These are phyloP conservation scores for Curvularia spicifera DNA, from an alignment of 2,329 filamentous ascomycete genomes.

Conservation along the genomic window DNA sequence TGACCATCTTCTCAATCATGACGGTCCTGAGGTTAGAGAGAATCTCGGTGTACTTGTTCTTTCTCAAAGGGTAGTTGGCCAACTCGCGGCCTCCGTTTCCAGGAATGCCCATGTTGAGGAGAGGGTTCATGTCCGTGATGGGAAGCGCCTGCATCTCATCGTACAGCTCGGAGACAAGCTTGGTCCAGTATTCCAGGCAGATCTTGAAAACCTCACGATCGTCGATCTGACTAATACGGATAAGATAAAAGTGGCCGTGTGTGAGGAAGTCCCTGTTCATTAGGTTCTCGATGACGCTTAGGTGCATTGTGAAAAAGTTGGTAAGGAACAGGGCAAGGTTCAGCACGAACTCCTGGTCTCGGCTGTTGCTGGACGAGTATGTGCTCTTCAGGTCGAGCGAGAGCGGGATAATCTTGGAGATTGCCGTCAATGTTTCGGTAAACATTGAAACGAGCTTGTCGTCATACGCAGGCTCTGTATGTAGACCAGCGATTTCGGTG, in stretches of 20 bases:
- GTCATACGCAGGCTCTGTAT: conserved; percentile 86
- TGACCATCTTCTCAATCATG: conserved; percentile 99
- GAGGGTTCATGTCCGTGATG: conserved; percentile 88
- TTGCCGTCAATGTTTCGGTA: conserved; percentile 90
- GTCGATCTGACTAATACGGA: conserved; percentile 97
- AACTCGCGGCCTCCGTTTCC: conserved; percentile 88
- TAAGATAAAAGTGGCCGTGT: conserved; percentile 97
- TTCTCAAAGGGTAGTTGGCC: conserved; percentile 88
- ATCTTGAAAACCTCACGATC: conserved; percentile 99
- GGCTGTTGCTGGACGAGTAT: conserved; percentile 87
- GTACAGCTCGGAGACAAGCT: conserved; percentile 95
- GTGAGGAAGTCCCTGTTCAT: conserved; percentile 94
- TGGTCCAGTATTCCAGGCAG: conserved; percentile 98
- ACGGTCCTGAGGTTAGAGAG: conserved; percentile 92
- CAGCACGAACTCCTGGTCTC: conserved; percentile 96
- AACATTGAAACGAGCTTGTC: conserved; percentile 99
- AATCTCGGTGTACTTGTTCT: conserved; percentile 97
- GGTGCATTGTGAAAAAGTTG: conserved; percentile 94
- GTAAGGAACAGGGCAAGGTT: conserved; percentile 94
- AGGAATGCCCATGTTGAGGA: conserved; percentile 78
- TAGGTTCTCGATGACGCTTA: conserved; percentile 92
- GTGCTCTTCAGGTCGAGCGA: conserved; percentile 88
- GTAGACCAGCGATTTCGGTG: conserved; percentile 94
- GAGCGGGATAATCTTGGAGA: conserved; percentile 91
- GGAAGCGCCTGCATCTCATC: conserved; percentile 98